Conservation (phyloP, 345 rosid genomes). For the Euphorbia peplus region DNA sequence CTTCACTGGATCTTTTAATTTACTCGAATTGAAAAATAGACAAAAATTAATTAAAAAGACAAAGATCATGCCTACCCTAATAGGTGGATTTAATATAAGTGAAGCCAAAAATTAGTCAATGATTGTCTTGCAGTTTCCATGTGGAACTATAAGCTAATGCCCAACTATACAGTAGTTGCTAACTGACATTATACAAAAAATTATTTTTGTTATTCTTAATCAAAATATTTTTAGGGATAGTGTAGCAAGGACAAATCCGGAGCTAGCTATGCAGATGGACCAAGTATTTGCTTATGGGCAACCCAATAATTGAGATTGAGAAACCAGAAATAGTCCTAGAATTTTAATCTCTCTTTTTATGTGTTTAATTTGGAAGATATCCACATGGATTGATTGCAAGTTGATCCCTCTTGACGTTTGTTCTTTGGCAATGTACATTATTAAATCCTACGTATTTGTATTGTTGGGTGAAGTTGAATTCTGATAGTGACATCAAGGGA, state of each 20-base stretch:
- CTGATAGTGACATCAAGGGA: no score
- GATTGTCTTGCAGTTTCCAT: slow-evolving; percentile 30
- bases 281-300: no score
- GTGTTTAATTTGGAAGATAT: no score
- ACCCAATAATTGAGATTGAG: background rate
- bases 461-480: no score
- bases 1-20: slow-evolving; percentile 14
- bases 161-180: background rate
- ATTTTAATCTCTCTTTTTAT: background rate
- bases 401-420: no score
- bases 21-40: background rate
- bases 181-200: background rate
- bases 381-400: no score
- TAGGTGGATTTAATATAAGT: background rate
- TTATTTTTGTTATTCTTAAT: no score
- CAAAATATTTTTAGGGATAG: background rate
- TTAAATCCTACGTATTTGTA: no score
- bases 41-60: background rate
- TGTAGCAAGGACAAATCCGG: slow-evolving; percentile 14
- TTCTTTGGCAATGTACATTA: no score
- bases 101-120: slow-evolving; percentile 33
- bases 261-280: background rate
- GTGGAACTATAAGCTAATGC: slow-evolving; percentile 25
- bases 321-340: background rate
- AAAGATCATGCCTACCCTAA: background rate